phyloP scores from a whole-genome alignment of 257 asterid genomes.

The Ilex aquifolium region DNA sequence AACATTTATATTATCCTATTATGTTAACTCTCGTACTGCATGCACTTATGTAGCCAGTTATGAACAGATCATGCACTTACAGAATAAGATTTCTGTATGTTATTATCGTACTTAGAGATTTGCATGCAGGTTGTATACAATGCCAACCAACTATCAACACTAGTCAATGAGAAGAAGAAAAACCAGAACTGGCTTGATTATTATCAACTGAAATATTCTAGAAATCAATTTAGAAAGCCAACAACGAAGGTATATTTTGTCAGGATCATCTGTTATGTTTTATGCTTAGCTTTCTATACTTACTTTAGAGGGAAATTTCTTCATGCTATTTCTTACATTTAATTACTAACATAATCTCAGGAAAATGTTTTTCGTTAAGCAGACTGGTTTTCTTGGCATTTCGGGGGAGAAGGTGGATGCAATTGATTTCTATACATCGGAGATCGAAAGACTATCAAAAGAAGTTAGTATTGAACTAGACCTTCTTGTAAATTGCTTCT shows the following conservation, averaged over 20 bases:
- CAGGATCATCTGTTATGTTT: background rate
- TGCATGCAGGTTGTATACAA: constrained; percentile 68
- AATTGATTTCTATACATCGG: constrained; percentile 65
- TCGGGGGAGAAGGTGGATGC: constrained; percentile 78
- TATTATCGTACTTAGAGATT: background rate
- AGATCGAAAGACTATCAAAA: constrained; percentile 59
- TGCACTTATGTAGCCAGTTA: too few relatives aligned
- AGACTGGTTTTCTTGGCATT: constrained; percentile 88
- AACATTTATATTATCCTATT: too few relatives aligned
- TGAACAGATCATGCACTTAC: too few relatives aligned
- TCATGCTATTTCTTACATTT: constrained; percentile 6
- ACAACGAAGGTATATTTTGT: constrained; percentile 44
- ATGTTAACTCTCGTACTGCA: too few relatives aligned
- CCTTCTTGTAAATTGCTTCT: constrained; percentile 4
- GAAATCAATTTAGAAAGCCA: constrained; percentile 61
- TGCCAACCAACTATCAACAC: constrained; percentile 74
- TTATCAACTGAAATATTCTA: constrained; percentile 66
- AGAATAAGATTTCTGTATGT: too few relatives aligned
- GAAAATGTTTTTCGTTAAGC: constrained; percentile 29
- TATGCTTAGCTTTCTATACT: background rate
- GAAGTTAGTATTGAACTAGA: constrained; percentile 48
- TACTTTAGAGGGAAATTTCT: background rate
- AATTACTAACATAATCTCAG: constrained; percentile 16
- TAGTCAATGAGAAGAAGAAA: constrained; percentile 62
- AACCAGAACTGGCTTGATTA: constrained; percentile 88